Evolutionary conservation across 371 early-diverging fungal genomes (phyloP).

Genomic region (Zychaea mexicana): DNA sequence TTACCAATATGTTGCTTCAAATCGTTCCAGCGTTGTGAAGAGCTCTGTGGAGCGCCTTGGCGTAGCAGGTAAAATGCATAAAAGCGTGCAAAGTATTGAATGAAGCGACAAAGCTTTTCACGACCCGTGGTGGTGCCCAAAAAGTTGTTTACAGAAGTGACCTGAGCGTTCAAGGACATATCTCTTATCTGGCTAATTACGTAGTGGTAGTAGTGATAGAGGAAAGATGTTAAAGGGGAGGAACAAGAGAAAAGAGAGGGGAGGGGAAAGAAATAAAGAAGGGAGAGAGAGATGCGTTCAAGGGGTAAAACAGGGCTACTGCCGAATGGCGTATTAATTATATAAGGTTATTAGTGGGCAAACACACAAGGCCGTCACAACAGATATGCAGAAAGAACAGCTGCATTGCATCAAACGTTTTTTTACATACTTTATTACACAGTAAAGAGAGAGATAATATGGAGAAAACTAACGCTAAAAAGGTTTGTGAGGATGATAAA

Average conservation of each 20-base stretch:
- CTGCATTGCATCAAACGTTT: too few relatives aligned
- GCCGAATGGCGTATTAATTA: background rate
- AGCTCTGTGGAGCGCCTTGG: constrained; percentile 50
- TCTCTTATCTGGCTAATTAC: background rate
- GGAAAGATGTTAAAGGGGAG: background rate
- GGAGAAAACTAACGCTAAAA: too few relatives aligned
- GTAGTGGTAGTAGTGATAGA: background rate
- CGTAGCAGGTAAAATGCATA: constrained; percentile 58
- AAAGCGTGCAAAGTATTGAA: constrained; percentile 78
- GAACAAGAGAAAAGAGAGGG: background rate
- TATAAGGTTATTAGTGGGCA: too few relatives aligned
- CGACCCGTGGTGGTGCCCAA: constrained; percentile 71
- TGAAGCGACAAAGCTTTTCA: constrained; percentile 74
- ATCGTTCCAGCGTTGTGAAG: constrained; percentile 50
- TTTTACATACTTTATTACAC: too few relatives aligned
- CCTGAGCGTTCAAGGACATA: constrained; percentile 9
- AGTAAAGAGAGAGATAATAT: too few relatives aligned
- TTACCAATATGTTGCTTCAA: constrained; percentile 58
- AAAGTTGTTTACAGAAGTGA: constrained; percentile 27
- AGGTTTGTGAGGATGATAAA: background rate
- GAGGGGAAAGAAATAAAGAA: background rate
- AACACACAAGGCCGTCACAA: background rate
- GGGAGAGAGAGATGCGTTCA: background rate
- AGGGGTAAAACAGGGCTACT: background rate
- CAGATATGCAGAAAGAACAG: background rate